These are phyloP conservation scores for Dioscorea alata DNA, from an alignment of 106 monocot species.

Conservation along the genomic window DNA sequence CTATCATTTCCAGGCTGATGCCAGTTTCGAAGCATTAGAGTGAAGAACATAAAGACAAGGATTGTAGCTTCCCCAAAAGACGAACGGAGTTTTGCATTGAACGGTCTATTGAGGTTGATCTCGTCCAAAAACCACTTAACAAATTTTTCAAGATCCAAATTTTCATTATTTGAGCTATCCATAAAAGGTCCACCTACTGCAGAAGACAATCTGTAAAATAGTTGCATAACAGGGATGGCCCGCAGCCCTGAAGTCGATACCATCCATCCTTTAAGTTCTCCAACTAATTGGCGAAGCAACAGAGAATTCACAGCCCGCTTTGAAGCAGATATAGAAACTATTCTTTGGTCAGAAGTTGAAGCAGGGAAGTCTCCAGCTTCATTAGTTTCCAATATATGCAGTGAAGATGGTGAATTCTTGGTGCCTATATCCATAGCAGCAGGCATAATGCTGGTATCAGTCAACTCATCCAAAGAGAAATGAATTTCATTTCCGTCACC, in stretches of 20 bases:
- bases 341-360: slow-evolving; percentile 44
- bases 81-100: slow-evolving; percentile 52
- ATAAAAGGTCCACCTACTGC: slow-evolving; percentile 95
- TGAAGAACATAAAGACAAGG: slow-evolving; percentile 94
- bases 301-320: slow-evolving; percentile 89
- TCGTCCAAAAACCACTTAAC: slow-evolving; percentile 89
- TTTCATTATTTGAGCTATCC: slow-evolving; percentile 85
- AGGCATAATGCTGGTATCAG: slow-evolving; percentile 47
- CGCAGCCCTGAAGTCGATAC: slow-evolving; percentile 63
- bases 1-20: slow-evolving; percentile 87
- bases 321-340: slow-evolving; percentile 94
- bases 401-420: slow-evolving; percentile 44
- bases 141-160: slow-evolving; percentile 82
- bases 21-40: slow-evolving; percentile 98
- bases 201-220: slow-evolving; percentile 91
- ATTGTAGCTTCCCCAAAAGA: slow-evolving; percentile 81
- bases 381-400: slow-evolving; percentile 58
- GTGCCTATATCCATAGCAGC: slow-evolving; percentile 35
- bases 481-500: slow-evolving; percentile 74
- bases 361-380: slow-evolving; percentile 52
- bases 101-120: slow-evolving; percentile 67
- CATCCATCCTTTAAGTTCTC: slow-evolving; percentile 96
- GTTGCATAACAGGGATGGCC: slow-evolving; percentile 92
- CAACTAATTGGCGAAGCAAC: slow-evolving; percentile 66
- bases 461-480: slow-evolving; percentile 77